These are phyloP conservation scores for Pseudophaeomoniella oleicola DNA, from an alignment of 2,329 filamentous ascomycete species.

Conservation along the genomic window DNA sequence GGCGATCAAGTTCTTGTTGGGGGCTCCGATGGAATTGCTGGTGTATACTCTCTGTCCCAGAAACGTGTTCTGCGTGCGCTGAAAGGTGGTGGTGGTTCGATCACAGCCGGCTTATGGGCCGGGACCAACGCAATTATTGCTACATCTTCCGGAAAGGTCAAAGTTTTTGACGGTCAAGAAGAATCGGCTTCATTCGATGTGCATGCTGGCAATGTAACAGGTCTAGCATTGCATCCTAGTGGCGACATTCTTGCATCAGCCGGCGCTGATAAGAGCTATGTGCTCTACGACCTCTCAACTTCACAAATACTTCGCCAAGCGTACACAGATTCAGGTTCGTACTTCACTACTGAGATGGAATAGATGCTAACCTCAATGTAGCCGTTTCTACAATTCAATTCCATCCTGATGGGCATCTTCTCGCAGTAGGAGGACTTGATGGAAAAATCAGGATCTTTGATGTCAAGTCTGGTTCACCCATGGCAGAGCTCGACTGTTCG, in stretches of 20 bases:
- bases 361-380: too few relatives aligned
- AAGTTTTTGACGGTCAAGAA: constrained; percentile 50
- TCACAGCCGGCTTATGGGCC: constrained; percentile 47
- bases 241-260: constrained; percentile 74
- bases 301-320: constrained; percentile 61
- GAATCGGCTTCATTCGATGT: constrained; percentile 59
- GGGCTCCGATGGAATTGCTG: constrained; percentile 58
- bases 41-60: constrained; percentile 64
- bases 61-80: constrained; percentile 60
- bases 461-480: constrained; percentile 61
- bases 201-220: constrained; percentile 69
- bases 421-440: constrained; percentile 66
- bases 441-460: constrained; percentile 83
- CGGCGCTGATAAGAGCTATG: constrained; percentile 81
- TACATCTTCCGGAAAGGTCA: constrained; percentile 62
- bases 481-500: constrained; percentile 53
- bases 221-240: constrained; percentile 67
- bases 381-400: constrained; percentile 68
- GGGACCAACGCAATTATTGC: constrained; percentile 56
- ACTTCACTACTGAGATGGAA: constrained; percentile 2
- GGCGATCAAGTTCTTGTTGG: constrained; percentile 59
- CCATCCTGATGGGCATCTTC: constrained; percentile 91
- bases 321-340: constrained; percentile 65
- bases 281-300: constrained; percentile 66
- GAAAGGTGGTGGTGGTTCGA: constrained; percentile 46